phyloP scores from a whole-genome alignment of 2,329 filamentous ascomycete genomes.

The Thelonectria olida region DNA sequence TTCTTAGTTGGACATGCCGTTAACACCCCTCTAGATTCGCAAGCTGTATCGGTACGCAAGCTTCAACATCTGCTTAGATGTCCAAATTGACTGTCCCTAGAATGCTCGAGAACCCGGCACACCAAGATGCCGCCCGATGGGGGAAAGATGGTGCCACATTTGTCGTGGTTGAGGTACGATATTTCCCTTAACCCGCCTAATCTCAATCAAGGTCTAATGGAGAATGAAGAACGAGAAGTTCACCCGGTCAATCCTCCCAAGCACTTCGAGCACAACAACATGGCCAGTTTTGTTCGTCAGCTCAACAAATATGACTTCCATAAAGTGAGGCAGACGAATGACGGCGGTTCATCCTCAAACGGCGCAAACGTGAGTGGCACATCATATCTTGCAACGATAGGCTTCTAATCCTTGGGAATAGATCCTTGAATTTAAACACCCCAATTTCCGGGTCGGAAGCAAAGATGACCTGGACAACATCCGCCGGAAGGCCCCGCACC shows the following conservation, averaged over 20 bases:
- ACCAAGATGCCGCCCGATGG: slow-evolving; percentile 94
- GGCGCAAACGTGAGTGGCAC: slow-evolving; percentile 48
- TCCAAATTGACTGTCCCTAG: slow-evolving; percentile 32
- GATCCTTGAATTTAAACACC: slow-evolving; percentile 87
- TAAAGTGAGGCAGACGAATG: slow-evolving; percentile 76
- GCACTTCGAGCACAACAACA: slow-evolving; percentile 99
- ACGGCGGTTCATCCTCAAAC: slow-evolving; percentile 46
- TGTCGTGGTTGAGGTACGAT: slow-evolving; percentile 89
- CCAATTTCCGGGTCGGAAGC: slow-evolving; percentile 93
- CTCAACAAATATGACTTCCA: slow-evolving; percentile 99
- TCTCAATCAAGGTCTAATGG: slow-evolving; percentile 20
- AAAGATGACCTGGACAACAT: slow-evolving; percentile 98
- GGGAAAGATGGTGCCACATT: slow-evolving; percentile 95
- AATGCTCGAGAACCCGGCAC: slow-evolving; percentile 95
- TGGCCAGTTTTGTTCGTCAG: slow-evolving; percentile 95
- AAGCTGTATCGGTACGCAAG: slow-evolving; percentile 90
- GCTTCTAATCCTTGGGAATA: slow-evolving; percentile 52
- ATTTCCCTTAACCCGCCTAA: slow-evolving; percentile 18
- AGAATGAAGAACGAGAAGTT: slow-evolving; percentile 89
- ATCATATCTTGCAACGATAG: background rate
- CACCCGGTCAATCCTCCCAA: slow-evolving; percentile 97
- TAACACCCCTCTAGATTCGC: slow-evolving; percentile 75
- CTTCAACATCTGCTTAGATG: too few species aligned
- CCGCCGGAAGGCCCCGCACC: slow-evolving; percentile 93
- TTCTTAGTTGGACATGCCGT: slow-evolving; percentile 26